Evolutionary conservation across 2,329 filamentous ascomycete genomes (phyloP).

Genomic region (Teratosphaeria viscida): DNA sequence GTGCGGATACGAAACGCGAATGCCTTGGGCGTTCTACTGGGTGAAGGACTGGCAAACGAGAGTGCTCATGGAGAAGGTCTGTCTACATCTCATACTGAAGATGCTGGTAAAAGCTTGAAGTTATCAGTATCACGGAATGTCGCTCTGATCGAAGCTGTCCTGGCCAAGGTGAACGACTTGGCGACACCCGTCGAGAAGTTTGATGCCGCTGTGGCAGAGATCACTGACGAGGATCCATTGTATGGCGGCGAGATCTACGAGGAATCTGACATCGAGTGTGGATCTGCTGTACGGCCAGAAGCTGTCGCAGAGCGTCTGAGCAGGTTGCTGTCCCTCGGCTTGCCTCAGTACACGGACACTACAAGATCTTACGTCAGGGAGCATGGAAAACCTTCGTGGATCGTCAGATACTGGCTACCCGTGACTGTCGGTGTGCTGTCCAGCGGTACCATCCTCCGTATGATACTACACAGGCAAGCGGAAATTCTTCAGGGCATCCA

Average conservation of each 20-base stretch:
- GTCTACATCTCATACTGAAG: slow-evolving; percentile 13
- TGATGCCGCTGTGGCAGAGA: slow-evolving; percentile 45
- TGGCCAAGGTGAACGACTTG: slow-evolving; percentile 57
- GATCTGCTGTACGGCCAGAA: slow-evolving; percentile 30
- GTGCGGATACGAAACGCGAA: slow-evolving; percentile 74
- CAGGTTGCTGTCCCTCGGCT: slow-evolving; percentile 54
- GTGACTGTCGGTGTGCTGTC: slow-evolving; percentile 62
- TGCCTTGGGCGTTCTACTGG: slow-evolving; percentile 75
- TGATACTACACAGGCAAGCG: slow-evolving; percentile 62
- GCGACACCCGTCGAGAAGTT: slow-evolving; percentile 46
- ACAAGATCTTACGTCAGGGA: slow-evolving; percentile 47
- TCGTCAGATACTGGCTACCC: slow-evolving; percentile 86
- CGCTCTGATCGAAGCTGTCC: slow-evolving; percentile 73
- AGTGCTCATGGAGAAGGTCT: slow-evolving; percentile 26
- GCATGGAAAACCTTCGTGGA: slow-evolving; percentile 63
- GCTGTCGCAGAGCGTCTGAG: slow-evolving; percentile 58
- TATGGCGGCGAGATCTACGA: slow-evolving; percentile 32
- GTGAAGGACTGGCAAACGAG: slow-evolving; percentile 62
- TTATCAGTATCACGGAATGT: slow-evolving; percentile 70
- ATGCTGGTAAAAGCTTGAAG: slow-evolving; percentile 49
- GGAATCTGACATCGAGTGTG: slow-evolving; percentile 22
- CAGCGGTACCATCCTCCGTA: slow-evolving; percentile 72
- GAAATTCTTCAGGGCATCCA: slow-evolving; percentile 72
- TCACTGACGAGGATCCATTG: slow-evolving; percentile 42
- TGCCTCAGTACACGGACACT: slow-evolving; percentile 55